phyloP scores from a whole-genome alignment of 768 basidiomycete genomes.

The Ephemerocybe angulata region DNA sequence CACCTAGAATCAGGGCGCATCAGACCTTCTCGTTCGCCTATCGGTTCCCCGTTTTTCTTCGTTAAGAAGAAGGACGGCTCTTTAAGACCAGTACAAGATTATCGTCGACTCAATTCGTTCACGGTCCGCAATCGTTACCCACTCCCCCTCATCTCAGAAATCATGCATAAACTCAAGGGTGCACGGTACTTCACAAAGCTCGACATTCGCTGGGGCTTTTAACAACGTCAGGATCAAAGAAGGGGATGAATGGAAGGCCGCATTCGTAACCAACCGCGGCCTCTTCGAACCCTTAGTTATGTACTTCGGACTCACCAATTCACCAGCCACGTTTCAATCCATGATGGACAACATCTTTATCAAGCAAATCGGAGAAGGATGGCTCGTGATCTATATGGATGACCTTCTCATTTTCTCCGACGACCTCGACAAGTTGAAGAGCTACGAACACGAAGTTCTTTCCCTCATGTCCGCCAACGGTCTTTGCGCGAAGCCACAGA shows the following conservation, averaged over 20 bases:
- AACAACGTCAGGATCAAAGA: slow-evolving; percentile 27
- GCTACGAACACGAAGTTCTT: slow-evolving; percentile 25
- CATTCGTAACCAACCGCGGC: slow-evolving; percentile 30
- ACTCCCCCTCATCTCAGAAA: background rate
- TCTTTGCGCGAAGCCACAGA: slow-evolving; percentile 31
- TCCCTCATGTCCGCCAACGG: slow-evolving; percentile 14
- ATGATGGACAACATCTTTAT: slow-evolving; percentile 15
- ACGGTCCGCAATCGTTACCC: background rate
- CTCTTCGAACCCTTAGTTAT: slow-evolving; percentile 36
- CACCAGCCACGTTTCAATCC: slow-evolving; percentile 32
- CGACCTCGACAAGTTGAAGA: too few species aligned
- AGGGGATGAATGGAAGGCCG: slow-evolving; percentile 37
- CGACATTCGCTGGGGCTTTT: slow-evolving; percentile 23
- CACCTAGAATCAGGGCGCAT: slow-evolving; percentile 4
- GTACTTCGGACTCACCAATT: slow-evolving; percentile 33
- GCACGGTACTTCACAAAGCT: background rate
- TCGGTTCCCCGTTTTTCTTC: too few species aligned
- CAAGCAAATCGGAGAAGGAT: slow-evolving; percentile 31
- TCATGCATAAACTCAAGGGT: slow-evolving; percentile 1
- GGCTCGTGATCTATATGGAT: too few species aligned
- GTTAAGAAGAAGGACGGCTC: too few species aligned
- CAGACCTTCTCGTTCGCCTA: background rate
- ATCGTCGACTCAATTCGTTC: background rate
- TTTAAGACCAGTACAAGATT: too few species aligned
- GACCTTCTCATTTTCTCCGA: too few species aligned